Conservation (phyloP, 371 early-diverging fungal species). For the Fennellomyces sp. region DNA sequence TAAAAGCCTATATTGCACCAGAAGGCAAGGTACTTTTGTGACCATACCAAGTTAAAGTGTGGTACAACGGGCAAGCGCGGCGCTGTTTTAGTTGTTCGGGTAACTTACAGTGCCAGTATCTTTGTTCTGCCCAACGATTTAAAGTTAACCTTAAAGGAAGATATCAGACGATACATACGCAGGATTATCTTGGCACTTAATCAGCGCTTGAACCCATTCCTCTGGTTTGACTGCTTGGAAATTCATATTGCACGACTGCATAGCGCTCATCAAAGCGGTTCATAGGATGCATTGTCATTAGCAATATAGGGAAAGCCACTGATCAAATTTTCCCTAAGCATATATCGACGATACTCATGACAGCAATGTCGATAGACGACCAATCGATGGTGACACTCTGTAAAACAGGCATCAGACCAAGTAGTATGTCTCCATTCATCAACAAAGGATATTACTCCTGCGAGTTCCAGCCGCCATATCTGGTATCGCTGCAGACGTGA, state of each 20-base stretch:
- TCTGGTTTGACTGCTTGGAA: slow-evolving; percentile 25
- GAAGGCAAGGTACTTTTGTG: slow-evolving; percentile 8
- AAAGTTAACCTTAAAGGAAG: slow-evolving; percentile 21
- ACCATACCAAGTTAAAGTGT: not conserved
- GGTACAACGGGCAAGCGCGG: slow-evolving; percentile 5
- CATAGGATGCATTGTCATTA: slow-evolving; percentile 24
- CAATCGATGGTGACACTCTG: slow-evolving; percentile 27
- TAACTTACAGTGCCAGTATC: slow-evolving; percentile 8
- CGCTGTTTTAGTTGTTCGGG: not conserved
- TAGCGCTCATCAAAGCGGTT: slow-evolving; percentile 21
- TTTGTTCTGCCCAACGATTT: not conserved
- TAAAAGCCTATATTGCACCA: slow-evolving; percentile 9
- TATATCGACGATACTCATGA: slow-evolving; percentile 32
- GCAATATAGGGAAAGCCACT: slow-evolving; percentile 34
- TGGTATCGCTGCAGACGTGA: slow-evolving; percentile 43
- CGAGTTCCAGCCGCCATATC: slow-evolving; percentile 45
- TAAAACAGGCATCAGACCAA: slow-evolving; percentile 24
- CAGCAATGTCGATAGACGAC: slow-evolving; percentile 35
- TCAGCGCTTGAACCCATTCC: slow-evolving; percentile 30
- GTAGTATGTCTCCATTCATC: slow-evolving; percentile 26
- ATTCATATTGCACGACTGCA: no score
- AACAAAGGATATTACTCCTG: slow-evolving; percentile 43
- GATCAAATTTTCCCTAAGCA: slow-evolving; percentile 10
- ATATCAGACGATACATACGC: slow-evolving; percentile 31
- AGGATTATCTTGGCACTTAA: slow-evolving; percentile 35